phyloP scores from a whole-genome alignment of 2,329 filamentous ascomycete genomes.

The Teratosphaeria viscida region DNA sequence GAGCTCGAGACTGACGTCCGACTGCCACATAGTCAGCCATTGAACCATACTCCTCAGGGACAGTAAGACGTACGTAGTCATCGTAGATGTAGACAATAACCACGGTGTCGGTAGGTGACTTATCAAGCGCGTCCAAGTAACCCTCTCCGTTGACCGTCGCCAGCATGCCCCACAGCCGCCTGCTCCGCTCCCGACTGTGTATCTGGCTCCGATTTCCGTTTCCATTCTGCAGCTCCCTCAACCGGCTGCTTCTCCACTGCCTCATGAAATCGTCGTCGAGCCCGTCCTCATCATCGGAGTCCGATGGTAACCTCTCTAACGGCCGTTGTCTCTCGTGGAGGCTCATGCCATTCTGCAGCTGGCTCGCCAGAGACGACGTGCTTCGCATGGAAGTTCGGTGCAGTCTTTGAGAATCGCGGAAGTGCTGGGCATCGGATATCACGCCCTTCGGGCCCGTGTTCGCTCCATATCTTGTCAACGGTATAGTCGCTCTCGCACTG shows the following conservation, averaged over 20 bases:
- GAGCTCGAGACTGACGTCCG: conserved; percentile 65
- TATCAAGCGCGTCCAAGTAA: conserved; percentile 94
- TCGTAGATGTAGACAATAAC: conserved; percentile 94
- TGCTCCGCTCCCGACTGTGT: conserved; percentile 29
- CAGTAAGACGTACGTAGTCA: conserved; percentile 54
- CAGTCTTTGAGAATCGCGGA: conserved; percentile 34
- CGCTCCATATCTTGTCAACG: conserved; percentile 55
- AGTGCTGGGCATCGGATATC: conserved; percentile 72
- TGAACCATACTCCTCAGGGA: neutral
- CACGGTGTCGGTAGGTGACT: conserved; percentile 65
- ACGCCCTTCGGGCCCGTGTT: conserved; percentile 79
- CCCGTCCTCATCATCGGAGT: conserved; percentile 36
- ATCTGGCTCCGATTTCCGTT: conserved; percentile 54
- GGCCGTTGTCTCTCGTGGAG: conserved; percentile 1
- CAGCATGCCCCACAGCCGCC: conserved; percentile 66
- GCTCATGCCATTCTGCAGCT: conserved; percentile 5
- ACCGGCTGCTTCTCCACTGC: conserved; percentile 71
- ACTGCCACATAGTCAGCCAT: conserved; percentile 42
- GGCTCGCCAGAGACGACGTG: conserved; percentile 8
- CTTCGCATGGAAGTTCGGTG: conserved; percentile 20
- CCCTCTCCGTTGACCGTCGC: conserved; percentile 80
- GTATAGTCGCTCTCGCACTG: conserved; percentile 30
- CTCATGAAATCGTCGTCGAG: conserved; percentile 76
- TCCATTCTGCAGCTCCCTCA: conserved; percentile 58
- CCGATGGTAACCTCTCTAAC: conserved; percentile 11